phyloP scores from a whole-genome alignment of 2,329 filamentous ascomycete species.

The Colletotrichum somersetense region DNA sequence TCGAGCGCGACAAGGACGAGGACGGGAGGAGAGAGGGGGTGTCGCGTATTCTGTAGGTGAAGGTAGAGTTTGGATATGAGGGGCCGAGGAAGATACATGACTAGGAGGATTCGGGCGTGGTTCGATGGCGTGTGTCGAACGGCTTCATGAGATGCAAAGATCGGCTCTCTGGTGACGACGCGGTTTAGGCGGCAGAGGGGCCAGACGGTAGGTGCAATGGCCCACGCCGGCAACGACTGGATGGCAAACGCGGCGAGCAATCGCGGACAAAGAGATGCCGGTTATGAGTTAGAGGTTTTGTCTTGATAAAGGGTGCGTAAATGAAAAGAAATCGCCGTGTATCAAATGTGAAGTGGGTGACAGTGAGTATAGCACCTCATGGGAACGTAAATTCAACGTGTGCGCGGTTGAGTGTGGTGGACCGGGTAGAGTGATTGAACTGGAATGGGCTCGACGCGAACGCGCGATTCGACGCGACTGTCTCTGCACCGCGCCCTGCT shows the following conservation, averaged over 20 bases:
- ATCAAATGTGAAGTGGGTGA: slow-evolving; percentile 10
- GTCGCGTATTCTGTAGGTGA: slow-evolving; percentile 86
- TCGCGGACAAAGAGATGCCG: not conserved
- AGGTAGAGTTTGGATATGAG: slow-evolving; percentile 92
- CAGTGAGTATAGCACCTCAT: slow-evolving; percentile 5
- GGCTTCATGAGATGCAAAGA: slow-evolving; percentile 49
- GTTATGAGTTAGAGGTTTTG: not conserved
- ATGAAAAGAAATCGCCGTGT: slow-evolving; percentile 1
- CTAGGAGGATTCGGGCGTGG: slow-evolving; percentile 49
- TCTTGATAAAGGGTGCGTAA: not conserved
- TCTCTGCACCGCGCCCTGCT: slow-evolving; percentile 5
- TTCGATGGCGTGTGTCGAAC: slow-evolving; percentile 45
- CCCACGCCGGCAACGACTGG: not conserved
- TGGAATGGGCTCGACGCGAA: slow-evolving; percentile 25
- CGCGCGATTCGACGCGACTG: slow-evolving; percentile 28
- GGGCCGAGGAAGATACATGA: slow-evolving; percentile 94
- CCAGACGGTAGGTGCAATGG: slow-evolving; percentile 6
- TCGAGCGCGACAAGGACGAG: slow-evolving; percentile 93
- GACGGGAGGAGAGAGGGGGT: slow-evolving; percentile 91
- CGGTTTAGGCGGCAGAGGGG: not conserved
- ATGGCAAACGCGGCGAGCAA: not conserved
- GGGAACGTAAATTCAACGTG: not conserved
- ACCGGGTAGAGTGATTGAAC: slow-evolving; percentile 16
- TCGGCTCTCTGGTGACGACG: slow-evolving; percentile 2
- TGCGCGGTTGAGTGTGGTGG: slow-evolving; percentile 12